phyloP scores from a whole-genome alignment of 2,329 filamentous ascomycete genomes.

The Colletotrichum simmondsii region DNA sequence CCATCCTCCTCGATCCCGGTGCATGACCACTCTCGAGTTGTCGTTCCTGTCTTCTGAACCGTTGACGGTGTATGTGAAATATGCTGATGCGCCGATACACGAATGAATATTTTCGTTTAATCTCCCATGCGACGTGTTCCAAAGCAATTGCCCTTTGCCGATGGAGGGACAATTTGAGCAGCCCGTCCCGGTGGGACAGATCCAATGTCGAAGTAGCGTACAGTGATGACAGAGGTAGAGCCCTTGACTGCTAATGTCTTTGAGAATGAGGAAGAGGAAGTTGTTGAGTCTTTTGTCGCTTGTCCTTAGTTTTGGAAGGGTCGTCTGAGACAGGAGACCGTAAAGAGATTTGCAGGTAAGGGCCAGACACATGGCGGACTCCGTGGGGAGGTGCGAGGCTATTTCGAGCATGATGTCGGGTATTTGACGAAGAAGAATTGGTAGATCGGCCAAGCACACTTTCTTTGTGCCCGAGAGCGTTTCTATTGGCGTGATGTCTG shows the following conservation, averaged over 20 bases:
- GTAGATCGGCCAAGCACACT: background rate
- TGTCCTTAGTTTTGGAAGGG: background rate
- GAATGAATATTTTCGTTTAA: background rate
- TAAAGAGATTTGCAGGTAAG: constrained; percentile 26
- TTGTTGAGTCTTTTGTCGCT: background rate
- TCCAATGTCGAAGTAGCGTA: background rate
- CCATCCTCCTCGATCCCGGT: constrained; percentile 1
- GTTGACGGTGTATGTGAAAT: background rate
- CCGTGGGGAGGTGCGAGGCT: constrained; percentile 23
- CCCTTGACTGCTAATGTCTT: background rate
- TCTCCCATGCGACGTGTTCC: background rate
- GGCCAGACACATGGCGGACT: constrained; percentile 21
- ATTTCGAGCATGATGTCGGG: constrained; percentile 27
- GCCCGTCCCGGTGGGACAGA: background rate
- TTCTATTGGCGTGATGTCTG: background rate
- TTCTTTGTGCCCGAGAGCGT: background rate
- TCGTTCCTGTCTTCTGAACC: background rate
- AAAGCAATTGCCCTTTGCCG: background rate
- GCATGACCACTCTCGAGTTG: constrained; percentile 1
- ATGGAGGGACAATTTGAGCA: background rate
- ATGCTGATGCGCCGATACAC: background rate
- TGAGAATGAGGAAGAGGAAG: constrained; percentile 22
- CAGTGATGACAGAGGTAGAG: constrained; percentile 26
- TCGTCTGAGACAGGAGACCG: constrained; percentile 11
- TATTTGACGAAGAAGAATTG: constrained; percentile 15